These are phyloP conservation scores for Cladosporium colombiae DNA, from an alignment of 2,329 filamentous ascomycete genomes.

Conservation along the genomic window DNA sequence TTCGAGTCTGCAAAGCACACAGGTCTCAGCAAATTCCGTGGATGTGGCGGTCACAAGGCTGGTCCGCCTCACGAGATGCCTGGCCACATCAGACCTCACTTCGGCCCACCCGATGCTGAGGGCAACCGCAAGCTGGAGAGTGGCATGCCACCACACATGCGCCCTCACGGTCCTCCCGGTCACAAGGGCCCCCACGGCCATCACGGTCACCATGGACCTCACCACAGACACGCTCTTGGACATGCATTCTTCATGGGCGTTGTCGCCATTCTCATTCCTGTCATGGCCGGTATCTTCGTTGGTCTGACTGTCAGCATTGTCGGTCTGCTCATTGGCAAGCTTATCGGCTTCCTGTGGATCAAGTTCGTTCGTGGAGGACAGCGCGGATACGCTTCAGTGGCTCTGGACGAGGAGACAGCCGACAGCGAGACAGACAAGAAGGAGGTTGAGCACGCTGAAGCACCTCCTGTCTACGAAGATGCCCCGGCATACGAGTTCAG, in stretches of 20 bases:
- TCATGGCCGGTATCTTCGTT: constrained; percentile 67
- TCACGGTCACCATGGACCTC: constrained; percentile 38
- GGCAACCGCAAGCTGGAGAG: constrained; percentile 25
- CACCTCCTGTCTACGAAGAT: constrained; percentile 37
- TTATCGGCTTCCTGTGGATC: constrained; percentile 62
- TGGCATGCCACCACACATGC: constrained; percentile 32
- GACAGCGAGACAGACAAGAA: background rate
- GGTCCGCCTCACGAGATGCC: constrained; percentile 27
- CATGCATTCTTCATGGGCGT: constrained; percentile 54
- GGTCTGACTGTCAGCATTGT: constrained; percentile 68
- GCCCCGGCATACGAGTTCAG: constrained; percentile 36
- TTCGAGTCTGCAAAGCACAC: constrained; percentile 47
- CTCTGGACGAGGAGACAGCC: constrained; percentile 26
- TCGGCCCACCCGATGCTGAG: constrained; percentile 25
- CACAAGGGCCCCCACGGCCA: constrained; percentile 26
- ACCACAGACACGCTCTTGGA: constrained; percentile 43
- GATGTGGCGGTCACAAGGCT: constrained; percentile 37
- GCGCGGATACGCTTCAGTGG: constrained; percentile 35
- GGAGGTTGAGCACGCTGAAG: constrained; percentile 25
- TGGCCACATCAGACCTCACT: constrained; percentile 32
- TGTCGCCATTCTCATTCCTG: constrained; percentile 65
- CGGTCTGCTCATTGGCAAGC: constrained; percentile 65
- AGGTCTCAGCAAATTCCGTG: constrained; percentile 30
- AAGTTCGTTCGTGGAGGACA: constrained; percentile 52
- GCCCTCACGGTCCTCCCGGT: constrained; percentile 23